Evolutionary conservation across 306 rosid genomes (phyloP), one percentile per base, ranked within the genome.

Genomic region (Fragaria vesca): DNA sequence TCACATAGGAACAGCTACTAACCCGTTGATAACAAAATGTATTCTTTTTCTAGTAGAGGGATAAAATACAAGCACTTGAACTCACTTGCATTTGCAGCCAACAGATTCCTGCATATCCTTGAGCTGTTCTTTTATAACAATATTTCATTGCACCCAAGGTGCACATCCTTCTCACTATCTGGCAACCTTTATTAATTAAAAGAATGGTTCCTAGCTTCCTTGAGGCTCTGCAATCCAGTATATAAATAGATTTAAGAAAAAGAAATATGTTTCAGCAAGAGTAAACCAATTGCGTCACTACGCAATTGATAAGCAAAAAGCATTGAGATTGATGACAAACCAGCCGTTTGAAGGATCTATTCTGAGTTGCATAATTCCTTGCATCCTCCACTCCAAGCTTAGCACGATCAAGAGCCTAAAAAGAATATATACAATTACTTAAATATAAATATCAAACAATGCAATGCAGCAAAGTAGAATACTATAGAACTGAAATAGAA

Each of bases 321-420:
- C 16, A 78, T 71, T 65, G 15, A 60, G 52, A 74, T 58, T 47
- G 63, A 72, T 43, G 65, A 88, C 92, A 55, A 46, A 91, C 98
- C 97, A 91, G 84, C 63, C 96, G 96, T 83, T 91, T 92, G 92
- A 94, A 94, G 83, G 97, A 90, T 84, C 91, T 81, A 85, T 73
- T 85, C 30, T 81, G 71, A 58, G 82, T 77, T 13, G 79, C 77
- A 82, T 30, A 15, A 2, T 77, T 86, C 89, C 86, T 90, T 57
- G 87, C 50, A 80, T 67, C 76, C 71, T 85, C 92, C 11, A 34
- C 34, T 69, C 88, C 91, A 18, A 91, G 96, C 86, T 88, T 94
- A 16, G 98, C 98, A 77, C 97, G 97, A 84, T 84, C 97, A 66
- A 94, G 80, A 82, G 96, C 89, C 96, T 93, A 78, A 74, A 68